These are phyloP conservation scores for Lasiosphaeris hirsuta DNA, from an alignment of 495 filamentous ascomycete genomes.

Conservation along the genomic window DNA sequence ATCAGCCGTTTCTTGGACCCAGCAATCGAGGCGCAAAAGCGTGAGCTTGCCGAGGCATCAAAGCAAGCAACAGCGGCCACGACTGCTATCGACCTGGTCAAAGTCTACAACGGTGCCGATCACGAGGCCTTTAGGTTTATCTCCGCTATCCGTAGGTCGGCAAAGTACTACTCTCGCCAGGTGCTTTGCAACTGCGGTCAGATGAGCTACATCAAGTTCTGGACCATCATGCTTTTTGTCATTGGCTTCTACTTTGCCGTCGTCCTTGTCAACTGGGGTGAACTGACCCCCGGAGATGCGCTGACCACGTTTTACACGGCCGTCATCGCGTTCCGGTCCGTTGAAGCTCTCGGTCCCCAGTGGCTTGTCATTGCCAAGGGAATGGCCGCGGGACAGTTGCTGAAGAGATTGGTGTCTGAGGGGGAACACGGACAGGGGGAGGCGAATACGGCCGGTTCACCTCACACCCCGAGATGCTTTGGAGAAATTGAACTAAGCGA, in stretches of 20 bases:
- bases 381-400: constrained; percentile 62
- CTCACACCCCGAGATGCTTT: constrained; percentile 34
- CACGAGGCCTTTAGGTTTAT: constrained; percentile 66
- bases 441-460: constrained; percentile 24
- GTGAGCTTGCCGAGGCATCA: constrained; percentile 64
- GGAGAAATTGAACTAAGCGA: constrained; percentile 70
- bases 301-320: constrained; percentile 84
- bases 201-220: constrained; percentile 66
- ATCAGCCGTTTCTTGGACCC: constrained; percentile 60
- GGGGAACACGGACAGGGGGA: constrained; percentile 15
- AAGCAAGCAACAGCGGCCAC: constrained; percentile 69
- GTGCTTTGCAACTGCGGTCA: constrained; percentile 66
- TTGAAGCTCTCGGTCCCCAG: constrained; percentile 71
- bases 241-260: constrained; percentile 91
- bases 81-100: constrained; percentile 77
- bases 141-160: constrained; percentile 54
- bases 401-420: constrained; percentile 43
- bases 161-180: constrained; percentile 62
- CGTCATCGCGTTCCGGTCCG: constrained; percentile 68
- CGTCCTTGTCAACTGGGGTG: constrained; percentile 51
- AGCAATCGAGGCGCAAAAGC: constrained; percentile 66
- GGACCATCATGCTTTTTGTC: constrained; percentile 78
- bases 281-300: constrained; percentile 61
- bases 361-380: constrained; percentile 76
- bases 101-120: constrained; percentile 75